Conservation (phyloP, 2,329 filamentous ascomycete genomes). For the Piedraia hortae region DNA sequence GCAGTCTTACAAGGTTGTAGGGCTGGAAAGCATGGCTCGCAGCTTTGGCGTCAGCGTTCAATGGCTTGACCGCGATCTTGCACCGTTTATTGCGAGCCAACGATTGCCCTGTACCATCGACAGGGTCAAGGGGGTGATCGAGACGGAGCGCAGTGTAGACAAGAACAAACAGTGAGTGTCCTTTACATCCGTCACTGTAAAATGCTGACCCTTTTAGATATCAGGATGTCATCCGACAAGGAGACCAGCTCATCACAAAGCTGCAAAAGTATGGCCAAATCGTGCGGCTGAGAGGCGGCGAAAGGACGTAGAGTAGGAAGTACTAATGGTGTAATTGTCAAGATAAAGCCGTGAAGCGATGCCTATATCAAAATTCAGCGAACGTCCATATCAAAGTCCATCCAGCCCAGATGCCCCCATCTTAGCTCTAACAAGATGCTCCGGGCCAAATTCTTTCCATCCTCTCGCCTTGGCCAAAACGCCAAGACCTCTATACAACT, state of each 20-base stretch:
- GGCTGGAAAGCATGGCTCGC: conserved; percentile 86
- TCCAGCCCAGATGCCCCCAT: conserved; percentile 36
- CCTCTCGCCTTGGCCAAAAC: conserved; percentile 39
- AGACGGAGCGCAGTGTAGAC: conserved; percentile 90
- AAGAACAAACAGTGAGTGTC: conserved; percentile 69
- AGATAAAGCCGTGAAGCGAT: conserved; percentile 1
- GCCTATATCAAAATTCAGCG: too few relatives aligned
- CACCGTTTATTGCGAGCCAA: conserved; percentile 86
- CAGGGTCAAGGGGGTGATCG: conserved; percentile 84
- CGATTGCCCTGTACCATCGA: conserved; percentile 94
- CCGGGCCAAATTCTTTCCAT: conserved; percentile 35
- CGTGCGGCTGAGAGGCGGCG: conserved; percentile 76
- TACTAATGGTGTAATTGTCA: neutral
- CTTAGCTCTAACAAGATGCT: conserved; percentile 48
- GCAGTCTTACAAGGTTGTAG: conserved; percentile 89
- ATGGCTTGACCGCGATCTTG: conserved; percentile 82
- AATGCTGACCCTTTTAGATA: conserved; percentile 22
- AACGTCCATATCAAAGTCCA: conserved; percentile 3
- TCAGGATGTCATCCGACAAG: conserved; percentile 88
- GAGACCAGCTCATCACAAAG: conserved; percentile 94
- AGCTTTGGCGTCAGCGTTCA: conserved; percentile 95
- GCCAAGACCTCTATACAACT: conserved; percentile 38
- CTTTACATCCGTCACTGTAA: neutral
- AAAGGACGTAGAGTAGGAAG: conserved; percentile 35
- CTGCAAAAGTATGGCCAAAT: conserved; percentile 97